Evolutionary conservation across 163 green algal species (phyloP).

Genomic region (Prototheca cutis): DNA sequence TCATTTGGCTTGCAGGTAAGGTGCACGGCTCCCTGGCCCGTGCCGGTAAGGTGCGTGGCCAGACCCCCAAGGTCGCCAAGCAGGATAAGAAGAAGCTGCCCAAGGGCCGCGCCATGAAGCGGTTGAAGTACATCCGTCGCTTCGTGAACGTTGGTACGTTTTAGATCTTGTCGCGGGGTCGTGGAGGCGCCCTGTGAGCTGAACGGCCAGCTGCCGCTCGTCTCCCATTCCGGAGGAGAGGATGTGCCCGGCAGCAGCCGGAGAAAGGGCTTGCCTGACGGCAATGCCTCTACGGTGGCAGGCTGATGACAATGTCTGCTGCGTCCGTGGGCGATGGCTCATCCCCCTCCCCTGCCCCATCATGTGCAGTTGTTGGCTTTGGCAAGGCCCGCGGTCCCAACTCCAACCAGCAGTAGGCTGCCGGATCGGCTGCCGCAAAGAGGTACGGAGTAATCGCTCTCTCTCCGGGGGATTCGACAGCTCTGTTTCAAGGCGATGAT

Average conservation of each 20-base stretch:
- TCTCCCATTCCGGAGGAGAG: not conserved
- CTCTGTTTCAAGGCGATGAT: not conserved
- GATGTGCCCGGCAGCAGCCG: too few relatives aligned
- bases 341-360: too few relatives aligned
- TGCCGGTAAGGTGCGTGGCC: conserved; percentile 98
- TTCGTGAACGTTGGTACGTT: conserved; percentile 85
- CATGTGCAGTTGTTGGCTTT: conserved; percentile 4
- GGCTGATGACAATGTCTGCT: too few relatives aligned
- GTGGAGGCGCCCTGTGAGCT: too few relatives aligned
- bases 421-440: not conserved
- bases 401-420: conserved; percentile 6
- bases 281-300: too few relatives aligned
- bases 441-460: not conserved
- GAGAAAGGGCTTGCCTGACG: too few relatives aligned
- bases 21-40: conserved; percentile 98
- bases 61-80: conserved; percentile 96
- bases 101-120: conserved; percentile 87
- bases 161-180: not conserved
- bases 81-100: conserved; percentile 99
- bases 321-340: too few relatives aligned
- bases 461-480: not conserved
- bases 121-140: conserved; percentile 96
- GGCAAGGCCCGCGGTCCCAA: conserved; percentile 8
- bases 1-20: conserved; percentile 88
- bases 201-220: not conserved